Conservation (phyloP, 306 rosid species). For the Amphicarpaea edgeworthii region DNA sequence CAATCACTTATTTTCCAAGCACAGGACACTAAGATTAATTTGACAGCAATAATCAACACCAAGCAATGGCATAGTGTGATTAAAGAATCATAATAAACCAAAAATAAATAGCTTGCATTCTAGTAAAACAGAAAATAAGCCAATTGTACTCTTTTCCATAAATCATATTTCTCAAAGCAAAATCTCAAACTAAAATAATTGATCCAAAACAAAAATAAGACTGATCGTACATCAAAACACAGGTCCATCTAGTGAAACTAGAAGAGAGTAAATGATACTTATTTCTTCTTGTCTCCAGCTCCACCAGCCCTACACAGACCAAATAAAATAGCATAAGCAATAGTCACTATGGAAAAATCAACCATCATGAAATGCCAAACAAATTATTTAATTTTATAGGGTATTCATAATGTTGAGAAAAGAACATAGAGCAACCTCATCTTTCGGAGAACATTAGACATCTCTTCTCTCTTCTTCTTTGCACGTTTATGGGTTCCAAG, state of each 20-base stretch:
- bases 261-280: constrained; percentile 7
- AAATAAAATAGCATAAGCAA: background rate
- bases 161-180: background rate
- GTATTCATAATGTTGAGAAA: background rate
- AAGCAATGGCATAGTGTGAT: no score
- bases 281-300: constrained; percentile 84
- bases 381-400: background rate
- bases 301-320: constrained; percentile 81
- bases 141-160: background rate
- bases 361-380: background rate
- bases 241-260: background rate
- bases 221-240: constrained; percentile 35
- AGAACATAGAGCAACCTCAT: constrained; percentile 64
- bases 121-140: background rate
- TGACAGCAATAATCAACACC: no score
- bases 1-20: no score
- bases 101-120: background rate
- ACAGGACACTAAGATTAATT: no score
- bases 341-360: background rate
- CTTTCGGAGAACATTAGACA: constrained; percentile 86
- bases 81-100: no score
- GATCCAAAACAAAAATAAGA: constrained; percentile 13
- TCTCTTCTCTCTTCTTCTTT: constrained; percentile 93
- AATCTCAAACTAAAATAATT: background rate
- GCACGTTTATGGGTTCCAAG: constrained; percentile 93